Evolutionary conservation across 73 alveolate genomes (phyloP), one percentile per base, ranked within the genome.

Genomic region (Paramecium caudatum): DNA sequence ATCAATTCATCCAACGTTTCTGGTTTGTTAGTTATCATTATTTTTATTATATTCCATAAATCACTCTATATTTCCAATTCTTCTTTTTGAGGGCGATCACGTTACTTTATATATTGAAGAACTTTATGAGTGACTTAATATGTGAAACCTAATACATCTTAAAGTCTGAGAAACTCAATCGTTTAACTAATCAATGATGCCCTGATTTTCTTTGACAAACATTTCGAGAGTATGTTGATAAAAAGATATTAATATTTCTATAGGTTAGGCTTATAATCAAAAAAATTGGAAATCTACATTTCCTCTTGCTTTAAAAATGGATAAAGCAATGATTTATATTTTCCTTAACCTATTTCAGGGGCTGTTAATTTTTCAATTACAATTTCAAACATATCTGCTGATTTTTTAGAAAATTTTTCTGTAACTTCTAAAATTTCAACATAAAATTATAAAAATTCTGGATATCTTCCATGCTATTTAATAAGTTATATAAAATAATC

Each of bases 361-460:
- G 19, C 70, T 1, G 88, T 74, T 45, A 74, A 39, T 37, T 43
- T 27, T 41, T 37, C 62, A 12, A 74, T 27, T 17, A 74, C 55
- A 12, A 41, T 37, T 45, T 36, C 47, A 45, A 27, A 39, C 65
- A 74, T 74, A 74, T 74, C 88, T 32, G 17, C 50, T 37, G 62
- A 39, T 5, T 74, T 43, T 41, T 74, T 74, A n/a, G 65, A 74
- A 74, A 34, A 74, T 8, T 36, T 36, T 45, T 74, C 88, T 37
- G 88, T 23, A 2, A 74, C 88, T 39, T 74, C 27, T n/a, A 74
- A 21, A 21, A 74, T 74, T 37, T 74, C 69, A 16, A 27, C 49
- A 74, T 74, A 74, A 45, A 74, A 74, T 39, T 41, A 16, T 13
- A 74, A 25, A 45, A 74, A 74, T 43, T 74, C 88, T 21, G 88